phyloP scores from a whole-genome alignment of 441 rosid species.

The Iberis amara region DNA sequence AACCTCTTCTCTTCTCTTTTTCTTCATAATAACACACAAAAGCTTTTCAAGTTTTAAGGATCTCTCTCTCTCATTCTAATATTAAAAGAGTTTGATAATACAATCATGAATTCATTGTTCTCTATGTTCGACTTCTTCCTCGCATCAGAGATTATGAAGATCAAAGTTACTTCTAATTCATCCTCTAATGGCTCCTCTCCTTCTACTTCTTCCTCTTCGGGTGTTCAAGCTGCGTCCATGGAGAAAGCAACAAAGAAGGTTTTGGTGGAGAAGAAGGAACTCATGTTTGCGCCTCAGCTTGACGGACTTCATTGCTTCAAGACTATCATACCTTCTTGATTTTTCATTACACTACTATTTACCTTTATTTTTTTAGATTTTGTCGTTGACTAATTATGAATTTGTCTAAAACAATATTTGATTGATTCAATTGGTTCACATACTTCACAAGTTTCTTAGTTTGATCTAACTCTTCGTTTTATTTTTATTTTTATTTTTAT shows the following conservation, averaged over 20 bases:
- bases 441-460: no score
- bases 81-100: not conserved
- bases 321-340: constrained; percentile 8
- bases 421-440: no score
- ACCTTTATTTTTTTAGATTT: not conserved
- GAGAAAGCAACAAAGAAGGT: constrained; percentile 12
- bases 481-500: no score
- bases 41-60: not conserved
- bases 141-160: constrained; percentile 8
- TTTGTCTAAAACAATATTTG: not conserved
- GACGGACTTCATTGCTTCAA: constrained; percentile 28
- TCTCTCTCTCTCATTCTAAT: not conserved
- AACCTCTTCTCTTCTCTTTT: not conserved
- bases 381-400: not conserved
- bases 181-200: constrained; percentile 3
- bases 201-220: constrained; percentile 1
- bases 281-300: constrained; percentile 10
- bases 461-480: no score
- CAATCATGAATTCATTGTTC: constrained; percentile 25
- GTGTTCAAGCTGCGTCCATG: not conserved
- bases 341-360: not conserved
- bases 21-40: not conserved
- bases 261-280: not conserved
- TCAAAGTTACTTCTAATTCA: not conserved
- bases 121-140: constrained; percentile 11